Conservation (phyloP, 805 yeast genomes). For the Saccharomycopsis fermentans region DNA sequence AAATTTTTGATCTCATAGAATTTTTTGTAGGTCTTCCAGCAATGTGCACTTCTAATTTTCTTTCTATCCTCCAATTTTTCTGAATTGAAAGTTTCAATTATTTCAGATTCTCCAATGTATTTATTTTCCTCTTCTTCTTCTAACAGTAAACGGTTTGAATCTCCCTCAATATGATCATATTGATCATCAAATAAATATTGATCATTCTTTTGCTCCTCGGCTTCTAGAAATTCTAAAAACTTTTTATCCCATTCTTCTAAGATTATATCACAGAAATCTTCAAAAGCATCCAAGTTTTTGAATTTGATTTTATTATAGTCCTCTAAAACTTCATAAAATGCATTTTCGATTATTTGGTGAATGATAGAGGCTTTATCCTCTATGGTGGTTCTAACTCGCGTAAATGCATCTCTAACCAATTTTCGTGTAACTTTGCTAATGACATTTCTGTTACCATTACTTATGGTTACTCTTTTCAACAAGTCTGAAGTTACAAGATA, state of each 20-base stretch:
- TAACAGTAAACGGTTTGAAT: background rate
- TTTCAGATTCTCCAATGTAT: background rate
- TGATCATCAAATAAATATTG: constrained; percentile 12
- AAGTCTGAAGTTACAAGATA: constrained; percentile 8
- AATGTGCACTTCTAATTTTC: constrained; percentile 9
- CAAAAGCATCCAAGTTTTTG: constrained; percentile 52
- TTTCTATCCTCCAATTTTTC: constrained; percentile 23
- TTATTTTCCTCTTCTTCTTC: background rate
- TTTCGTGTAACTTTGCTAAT: constrained; percentile 36
- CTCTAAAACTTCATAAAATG: constrained; percentile 23
- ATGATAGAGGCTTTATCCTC: constrained; percentile 26
- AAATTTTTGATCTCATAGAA: constrained; percentile 28
- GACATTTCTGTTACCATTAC: constrained; percentile 25
- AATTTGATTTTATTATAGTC: constrained; percentile 31
- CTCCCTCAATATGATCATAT: background rate
- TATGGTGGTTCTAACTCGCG: constrained; percentile 25
- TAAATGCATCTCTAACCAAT: constrained; percentile 35
- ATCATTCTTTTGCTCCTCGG: constrained; percentile 4
- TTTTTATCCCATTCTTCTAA: constrained; percentile 37
- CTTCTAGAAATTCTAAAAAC: constrained; percentile 10
- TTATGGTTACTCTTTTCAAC: constrained; percentile 8
- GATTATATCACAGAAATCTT: constrained; percentile 63
- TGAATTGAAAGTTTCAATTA: constrained; percentile 13
- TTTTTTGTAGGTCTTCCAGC: constrained; percentile 15
- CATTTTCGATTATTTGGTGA: constrained; percentile 19